These are phyloP conservation scores for Triglochin maritima DNA, from an alignment of 106 monocot species.

Conservation along the genomic window DNA sequence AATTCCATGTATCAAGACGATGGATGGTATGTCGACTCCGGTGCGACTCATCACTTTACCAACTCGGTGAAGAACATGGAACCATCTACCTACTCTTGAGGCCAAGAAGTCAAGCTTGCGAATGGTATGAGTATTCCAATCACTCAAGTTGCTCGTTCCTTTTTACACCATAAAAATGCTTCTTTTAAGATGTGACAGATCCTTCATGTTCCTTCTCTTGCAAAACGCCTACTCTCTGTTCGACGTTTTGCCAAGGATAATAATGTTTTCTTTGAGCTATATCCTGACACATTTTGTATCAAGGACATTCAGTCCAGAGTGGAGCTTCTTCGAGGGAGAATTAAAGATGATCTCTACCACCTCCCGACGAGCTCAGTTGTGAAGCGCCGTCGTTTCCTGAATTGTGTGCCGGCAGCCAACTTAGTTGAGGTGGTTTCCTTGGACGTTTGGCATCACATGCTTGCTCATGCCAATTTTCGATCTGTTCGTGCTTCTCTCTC, in stretches of 20 bases:
- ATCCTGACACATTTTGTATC: not conserved
- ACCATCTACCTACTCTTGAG: no score
- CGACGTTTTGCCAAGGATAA: not conserved
- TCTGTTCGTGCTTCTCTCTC: not conserved
- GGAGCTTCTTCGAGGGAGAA: not conserved
- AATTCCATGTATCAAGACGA: not conserved
- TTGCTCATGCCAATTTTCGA: not conserved
- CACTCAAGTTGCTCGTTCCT: not conserved
- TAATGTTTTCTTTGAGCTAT: not conserved
- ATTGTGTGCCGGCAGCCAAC: not conserved
- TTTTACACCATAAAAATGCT: no score
- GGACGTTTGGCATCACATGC: not conserved
- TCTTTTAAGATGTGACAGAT: no score
- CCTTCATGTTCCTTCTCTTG: not conserved
- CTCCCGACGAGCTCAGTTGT: not conserved
- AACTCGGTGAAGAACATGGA: no score
- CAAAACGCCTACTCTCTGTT: not conserved
- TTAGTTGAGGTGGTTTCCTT: not conserved
- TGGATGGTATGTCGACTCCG: not conserved
- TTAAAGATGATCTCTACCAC: not conserved
- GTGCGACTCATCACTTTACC: no score
- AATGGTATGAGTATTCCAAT: not conserved
- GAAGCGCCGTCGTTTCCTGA: not conserved
- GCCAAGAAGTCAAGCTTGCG: no score
- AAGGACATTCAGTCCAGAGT: not conserved